Percentiles rank a stretch among this genome's conserved stretches.
Evolutionary conservation across 2,329 filamentous ascomycete species (phyloP).

Genomic region (Endocalyx cinctus): DNA sequence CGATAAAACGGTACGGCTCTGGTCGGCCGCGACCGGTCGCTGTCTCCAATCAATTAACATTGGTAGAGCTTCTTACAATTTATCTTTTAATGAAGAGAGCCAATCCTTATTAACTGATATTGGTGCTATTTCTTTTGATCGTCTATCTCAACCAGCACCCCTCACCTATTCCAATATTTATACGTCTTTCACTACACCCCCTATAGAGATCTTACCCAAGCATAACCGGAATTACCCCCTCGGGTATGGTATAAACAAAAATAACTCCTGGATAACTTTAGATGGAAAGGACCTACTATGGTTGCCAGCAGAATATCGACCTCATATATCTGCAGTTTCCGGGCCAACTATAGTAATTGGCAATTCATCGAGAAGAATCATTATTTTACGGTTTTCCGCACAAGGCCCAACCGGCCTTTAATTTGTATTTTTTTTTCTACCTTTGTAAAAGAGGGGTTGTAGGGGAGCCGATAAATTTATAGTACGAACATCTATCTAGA

Average conservation of each 20-base stretch:
- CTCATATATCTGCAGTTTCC: neutral
- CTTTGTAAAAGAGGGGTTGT: no score
- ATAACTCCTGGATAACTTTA: constrained; percentile 2
- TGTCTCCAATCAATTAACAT: neutral
- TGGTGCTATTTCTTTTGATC: neutral
- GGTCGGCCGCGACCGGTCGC: constrained; percentile 1
- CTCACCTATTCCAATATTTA: neutral
- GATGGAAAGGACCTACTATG: constrained; percentile 1
- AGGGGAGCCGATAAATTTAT: no score
- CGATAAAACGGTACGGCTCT: constrained; percentile 10
- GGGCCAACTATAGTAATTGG: constrained; percentile 2
- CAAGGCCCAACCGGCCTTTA: no score
- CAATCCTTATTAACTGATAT: neutral
- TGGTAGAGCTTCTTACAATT: neutral
- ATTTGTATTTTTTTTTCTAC: no score
- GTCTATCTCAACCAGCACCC: neutral
- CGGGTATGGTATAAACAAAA: neutral
- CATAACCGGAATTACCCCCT: neutral
- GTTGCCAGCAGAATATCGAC: constrained; percentile 1
- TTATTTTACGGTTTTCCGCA: constrained; percentile 1
- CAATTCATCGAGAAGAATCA: neutral
- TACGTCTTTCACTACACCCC: neutral
- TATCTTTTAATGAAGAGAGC: neutral
- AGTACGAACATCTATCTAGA: no score
- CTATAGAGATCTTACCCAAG: neutral